Evolutionary conservation across 495 filamentous ascomycete genomes (phyloP), one percentile per base, ranked within the genome.

Genomic region (Penicillium bovifimosum): DNA sequence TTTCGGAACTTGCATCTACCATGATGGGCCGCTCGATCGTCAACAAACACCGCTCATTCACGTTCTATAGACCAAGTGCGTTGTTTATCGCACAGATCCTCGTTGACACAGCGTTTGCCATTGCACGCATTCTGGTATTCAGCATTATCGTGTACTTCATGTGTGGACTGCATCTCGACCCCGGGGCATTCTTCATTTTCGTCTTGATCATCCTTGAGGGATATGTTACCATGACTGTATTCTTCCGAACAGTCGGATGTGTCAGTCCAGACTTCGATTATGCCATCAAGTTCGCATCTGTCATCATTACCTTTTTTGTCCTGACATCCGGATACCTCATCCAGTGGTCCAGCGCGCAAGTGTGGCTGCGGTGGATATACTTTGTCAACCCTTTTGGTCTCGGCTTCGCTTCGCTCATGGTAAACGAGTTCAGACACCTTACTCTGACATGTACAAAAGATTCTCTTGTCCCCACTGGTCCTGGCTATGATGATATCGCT

Each of bases 221-320:
- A 4, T 91, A 90, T 55, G 71, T 88, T 34, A 80, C 82, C 3
- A 90, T 91, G 85, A 88, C 87, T 0, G 74, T 91, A 6, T 85
- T 88, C 60, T 91, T 91, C 78, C 72, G 88, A 53, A 87, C 86
- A 1, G 79, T 90, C 10, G 88, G 83, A 16, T 91, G 86, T 59
- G 48, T 93, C 10, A 87, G 86, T 50, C 87, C 89, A 0, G 87
- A 90, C 54, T 93, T 93, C 53, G 88, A 93, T 59, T 90, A 87
- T 42, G 88, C 88, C 8, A 86, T 90, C 61, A 90, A 88, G 64
- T 86, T 89, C 59, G 89, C 85, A 2, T 80, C 83, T 6, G 74
- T 86, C 1, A 80, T 86, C 24, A 88, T 95, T 59, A 90, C 87
- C 0, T 65, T 91, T 13, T 87, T 90, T 62, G 82, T 95, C 29